Conservation (phyloP, 2,329 filamentous ascomycete species). For the Capronia epimyces region DNA sequence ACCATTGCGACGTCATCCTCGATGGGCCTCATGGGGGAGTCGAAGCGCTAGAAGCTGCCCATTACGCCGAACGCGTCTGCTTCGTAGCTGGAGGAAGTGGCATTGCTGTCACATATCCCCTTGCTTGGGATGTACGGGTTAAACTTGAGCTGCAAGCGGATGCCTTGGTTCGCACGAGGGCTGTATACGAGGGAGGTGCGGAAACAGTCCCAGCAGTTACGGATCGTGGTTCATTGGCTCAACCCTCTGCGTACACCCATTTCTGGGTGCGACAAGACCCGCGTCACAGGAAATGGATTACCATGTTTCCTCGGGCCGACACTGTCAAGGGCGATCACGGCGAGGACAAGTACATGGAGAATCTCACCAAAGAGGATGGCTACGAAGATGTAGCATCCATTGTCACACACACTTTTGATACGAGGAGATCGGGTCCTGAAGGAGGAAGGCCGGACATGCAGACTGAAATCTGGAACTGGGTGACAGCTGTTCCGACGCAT, state of each 20-base stretch:
- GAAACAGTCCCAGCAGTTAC: constrained; percentile 4
- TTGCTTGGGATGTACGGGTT: constrained; percentile 37
- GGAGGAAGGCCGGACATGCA: constrained; percentile 25
- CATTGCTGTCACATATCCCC: constrained; percentile 59
- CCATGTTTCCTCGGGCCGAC: constrained; percentile 16
- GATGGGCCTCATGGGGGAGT: constrained; percentile 61
- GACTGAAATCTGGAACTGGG: constrained; percentile 26
- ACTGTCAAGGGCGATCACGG: neutral
- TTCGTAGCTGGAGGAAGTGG: constrained; percentile 60
- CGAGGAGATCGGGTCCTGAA: constrained; percentile 13
- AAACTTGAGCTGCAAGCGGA: constrained; percentile 4
- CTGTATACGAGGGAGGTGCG: constrained; percentile 17
- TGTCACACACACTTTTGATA: constrained; percentile 25
- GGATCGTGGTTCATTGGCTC: constrained; percentile 2
- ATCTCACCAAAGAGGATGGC: neutral
- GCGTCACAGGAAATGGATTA: constrained; percentile 22
- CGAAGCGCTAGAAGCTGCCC: constrained; percentile 51
- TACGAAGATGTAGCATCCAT: constrained; percentile 15
- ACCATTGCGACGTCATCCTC: constrained; percentile 47
- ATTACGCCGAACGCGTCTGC: constrained; percentile 46
- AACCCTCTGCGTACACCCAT: constrained; percentile 16
- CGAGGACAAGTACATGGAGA: neutral
- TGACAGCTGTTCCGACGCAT: constrained; percentile 38
- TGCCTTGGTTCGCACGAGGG: constrained; percentile 17
- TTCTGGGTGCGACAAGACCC: constrained; percentile 29